Base-by-base conservation (phyloP, 2,329 filamentous ascomycete species). In the Aspergillus ruber region DNA sequence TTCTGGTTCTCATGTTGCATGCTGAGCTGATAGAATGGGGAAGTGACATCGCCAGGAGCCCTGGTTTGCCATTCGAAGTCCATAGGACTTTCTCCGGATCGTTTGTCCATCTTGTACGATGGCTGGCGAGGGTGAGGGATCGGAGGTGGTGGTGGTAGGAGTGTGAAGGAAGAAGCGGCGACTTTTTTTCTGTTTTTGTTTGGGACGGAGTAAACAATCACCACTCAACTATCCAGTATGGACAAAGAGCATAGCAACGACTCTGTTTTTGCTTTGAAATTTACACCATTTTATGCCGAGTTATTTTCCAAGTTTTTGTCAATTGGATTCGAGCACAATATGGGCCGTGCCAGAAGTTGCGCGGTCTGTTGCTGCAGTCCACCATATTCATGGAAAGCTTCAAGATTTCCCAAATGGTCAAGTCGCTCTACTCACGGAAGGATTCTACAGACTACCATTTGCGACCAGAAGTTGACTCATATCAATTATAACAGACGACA, bases 21-120 rank as follows among this genome's bases (percentile, higher is more conserved):
- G 47, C 68, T 64, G 49, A 83, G 62, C 52, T 72, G 71, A 47
- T 71, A 66, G 49, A 75, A 76, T 4, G 72, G 73, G 15, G 74
- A 76, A 13, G 65, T 69, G 33, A 61, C 59, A 55, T 74, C 71
- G 15, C 69, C 65, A n/a, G 73, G 71, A 8, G 67, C 69, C 42
- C 63, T 61, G 13, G 63, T 65, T 56, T 75, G 70, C 71, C 71
- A 76, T 60, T 74, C 69, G 56, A 74, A 75, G 63, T 76, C 74
- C 74, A 76, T 76, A 17, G 72, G 73, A 62, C 68, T 71, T 49
- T 75, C 74, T 41, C 64, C 65, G 12, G 70, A 62, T 42, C 71
- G 61, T 50, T 61, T 65, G 29, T 67, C 62, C 64, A 68, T 73
- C 48, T 42, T 63, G 47, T 40, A 23, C 10, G 39, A 45, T 49